Conservation (phyloP, 1,284 basidiomycete species). For the Ceratobasidium sp. region DNA sequence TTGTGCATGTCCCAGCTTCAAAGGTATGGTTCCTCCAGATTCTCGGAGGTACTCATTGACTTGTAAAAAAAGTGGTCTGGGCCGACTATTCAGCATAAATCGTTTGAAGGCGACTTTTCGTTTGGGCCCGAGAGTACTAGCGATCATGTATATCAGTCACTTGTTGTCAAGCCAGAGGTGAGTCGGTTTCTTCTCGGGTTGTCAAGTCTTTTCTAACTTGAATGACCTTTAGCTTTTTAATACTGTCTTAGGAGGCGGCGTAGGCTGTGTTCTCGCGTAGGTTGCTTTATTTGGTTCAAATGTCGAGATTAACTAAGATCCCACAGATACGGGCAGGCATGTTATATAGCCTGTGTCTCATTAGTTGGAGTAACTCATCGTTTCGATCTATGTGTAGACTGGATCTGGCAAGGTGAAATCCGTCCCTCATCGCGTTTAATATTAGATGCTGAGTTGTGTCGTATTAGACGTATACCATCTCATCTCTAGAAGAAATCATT, state of each 20-base stretch:
- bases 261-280: conserved; percentile 56
- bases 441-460: neutral
- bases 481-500: conserved; percentile 42
- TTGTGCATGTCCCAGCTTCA: conserved; percentile 56
- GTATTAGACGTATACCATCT: conserved; percentile 38
- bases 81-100: conserved; percentile 55
- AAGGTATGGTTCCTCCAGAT: conserved; percentile 50
- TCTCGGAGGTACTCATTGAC: neutral
- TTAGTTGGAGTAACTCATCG: neutral
- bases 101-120: conserved; percentile 55
- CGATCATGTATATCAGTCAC: conserved; percentile 56
- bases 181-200: conserved; percentile 26
- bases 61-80: conserved; percentile 54
- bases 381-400: neutral
- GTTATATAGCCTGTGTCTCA: neutral
- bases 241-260: conserved; percentile 54
- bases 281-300: conserved; percentile 3
- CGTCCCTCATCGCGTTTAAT: neutral
- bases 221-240: conserved; percentile 51
- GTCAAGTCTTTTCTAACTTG: neutral
- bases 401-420: conserved; percentile 33
- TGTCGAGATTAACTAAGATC: neutral
- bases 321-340: conserved; percentile 35
- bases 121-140: conserved; percentile 55
- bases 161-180: conserved; percentile 54